These are phyloP conservation scores for Sporothrix curviconia DNA, from an alignment of 2,329 filamentous ascomycete species.

Conservation along the genomic window DNA sequence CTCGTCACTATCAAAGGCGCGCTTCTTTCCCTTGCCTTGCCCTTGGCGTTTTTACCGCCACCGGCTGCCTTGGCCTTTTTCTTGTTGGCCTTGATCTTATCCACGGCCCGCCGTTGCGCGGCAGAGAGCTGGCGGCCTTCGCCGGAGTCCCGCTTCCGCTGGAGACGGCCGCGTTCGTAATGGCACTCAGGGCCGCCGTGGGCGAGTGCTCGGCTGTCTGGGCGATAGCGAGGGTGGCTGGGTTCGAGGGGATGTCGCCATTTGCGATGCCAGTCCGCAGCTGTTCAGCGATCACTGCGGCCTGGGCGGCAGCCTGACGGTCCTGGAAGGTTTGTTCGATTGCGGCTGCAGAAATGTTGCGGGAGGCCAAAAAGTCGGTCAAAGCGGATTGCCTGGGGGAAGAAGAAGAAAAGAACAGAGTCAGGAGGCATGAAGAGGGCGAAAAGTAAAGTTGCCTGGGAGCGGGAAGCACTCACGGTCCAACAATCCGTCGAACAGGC, in stretches of 20 bases:
- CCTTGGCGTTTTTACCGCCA: slow-evolving; percentile 43
- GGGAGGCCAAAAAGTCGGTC: slow-evolving; percentile 54
- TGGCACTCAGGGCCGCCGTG: background rate
- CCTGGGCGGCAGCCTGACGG: slow-evolving; percentile 36
- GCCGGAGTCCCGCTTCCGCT: background rate
- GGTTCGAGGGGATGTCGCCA: background rate
- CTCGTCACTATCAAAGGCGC: slow-evolving; percentile 24
- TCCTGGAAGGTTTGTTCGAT: slow-evolving; percentile 46
- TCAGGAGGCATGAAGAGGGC: background rate
- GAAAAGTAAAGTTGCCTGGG: background rate
- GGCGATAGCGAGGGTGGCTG: background rate
- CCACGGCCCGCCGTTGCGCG: slow-evolving; percentile 39
- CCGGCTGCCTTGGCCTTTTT: slow-evolving; percentile 33
- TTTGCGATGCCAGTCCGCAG: slow-evolving; percentile 5
- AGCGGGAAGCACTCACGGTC: slow-evolving; percentile 25
- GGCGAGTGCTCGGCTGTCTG: background rate
- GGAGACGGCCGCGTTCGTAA: background rate
- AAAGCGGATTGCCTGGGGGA: slow-evolving; percentile 40
- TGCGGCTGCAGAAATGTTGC: slow-evolving; percentile 61
- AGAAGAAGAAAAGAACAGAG: background rate
- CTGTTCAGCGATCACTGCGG: slow-evolving; percentile 26
- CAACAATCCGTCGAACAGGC: slow-evolving; percentile 21
- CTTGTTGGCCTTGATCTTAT: slow-evolving; percentile 55
- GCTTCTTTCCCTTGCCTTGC: too few species aligned
- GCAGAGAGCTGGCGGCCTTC: slow-evolving; percentile 34